Evolutionary conservation across 129 eudicot species (phyloP), one percentile per base, ranked within the genome.

Genomic region (Tagetes erecta): DNA sequence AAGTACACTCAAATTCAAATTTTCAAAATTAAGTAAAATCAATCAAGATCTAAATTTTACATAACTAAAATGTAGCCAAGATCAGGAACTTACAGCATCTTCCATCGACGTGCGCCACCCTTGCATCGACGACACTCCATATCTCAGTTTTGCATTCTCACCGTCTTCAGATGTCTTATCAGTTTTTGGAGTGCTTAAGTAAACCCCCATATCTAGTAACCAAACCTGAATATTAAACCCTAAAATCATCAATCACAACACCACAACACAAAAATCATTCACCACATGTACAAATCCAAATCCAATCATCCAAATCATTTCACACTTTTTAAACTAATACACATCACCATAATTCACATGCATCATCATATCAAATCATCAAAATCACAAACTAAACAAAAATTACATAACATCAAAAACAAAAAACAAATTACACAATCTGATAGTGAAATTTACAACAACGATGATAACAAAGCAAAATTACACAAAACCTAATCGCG

Each of bases 21-120:
- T 51, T 75, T 5, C 42, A 51, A 13, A 36, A 75, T 36, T 49
- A 0, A 51, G 72, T 0, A 55, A 55, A 76, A 42, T 55, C 31
- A 68, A 76, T n/a, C 77, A 60, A 46, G 64, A 46, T 44, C 41
- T 58, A 68, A n/a, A 57, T 59, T 47, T 46, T 13, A 57, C 45
- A 30, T 10, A 77, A 44, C 9, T 14, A 77, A 27, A 8, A 68
- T 37, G 37, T 30, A 78, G 30, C 52, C 36, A 57, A 8, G 36
- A 33, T 42, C 5, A 60, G 38, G 45, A 20, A 72, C 88, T 90
- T 83, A 93, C 98, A 68, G 96, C 97, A 78, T 93, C 98, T 83
- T 93, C 98, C 98, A 93, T 93, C 12, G 97, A 80, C 20, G 96
- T 69, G 35, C 98, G 96, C 98, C 98, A 93, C 13, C 98, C 98